Evolutionary conservation across 2,329 filamentous ascomycete species (phyloP).

Genomic region (Cercospora zeina): DNA sequence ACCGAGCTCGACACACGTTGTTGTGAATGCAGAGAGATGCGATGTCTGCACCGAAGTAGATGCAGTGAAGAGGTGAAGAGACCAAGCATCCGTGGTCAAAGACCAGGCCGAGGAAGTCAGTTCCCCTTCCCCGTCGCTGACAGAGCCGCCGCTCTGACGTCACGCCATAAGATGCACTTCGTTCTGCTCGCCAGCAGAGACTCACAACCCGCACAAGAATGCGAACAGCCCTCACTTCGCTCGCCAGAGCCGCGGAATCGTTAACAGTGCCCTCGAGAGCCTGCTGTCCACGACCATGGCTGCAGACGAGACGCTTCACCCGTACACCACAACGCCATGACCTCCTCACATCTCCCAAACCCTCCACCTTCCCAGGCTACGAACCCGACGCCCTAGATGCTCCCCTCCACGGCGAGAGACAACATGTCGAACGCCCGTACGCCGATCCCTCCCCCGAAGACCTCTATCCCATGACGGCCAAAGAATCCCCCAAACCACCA

Average conservation of each 20-base stretch:
- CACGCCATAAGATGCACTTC: slow-evolving; percentile 1
- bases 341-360: slow-evolving; percentile 38
- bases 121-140: no score
- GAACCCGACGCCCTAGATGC: slow-evolving; percentile 35
- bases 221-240: slow-evolving; percentile 19
- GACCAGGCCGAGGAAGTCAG: slow-evolving; percentile 1
- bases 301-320: slow-evolving; percentile 2
- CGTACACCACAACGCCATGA: slow-evolving; percentile 5
- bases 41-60: background rate
- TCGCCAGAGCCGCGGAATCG: slow-evolving; percentile 9
- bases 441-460: slow-evolving; percentile 34
- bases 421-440: slow-evolving; percentile 27
- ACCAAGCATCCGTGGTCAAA: background rate
- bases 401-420: slow-evolving; percentile 22
- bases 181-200: background rate
- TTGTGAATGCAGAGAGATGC: background rate
- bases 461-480: slow-evolving; percentile 49
- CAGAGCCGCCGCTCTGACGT: background rate
- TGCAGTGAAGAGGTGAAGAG: background rate
- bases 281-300: slow-evolving; percentile 7
- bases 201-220: slow-evolving; percentile 18
- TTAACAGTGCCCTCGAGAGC: background rate
- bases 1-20: background rate
- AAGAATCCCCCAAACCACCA: slow-evolving; percentile 27
- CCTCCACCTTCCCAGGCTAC: slow-evolving; percentile 31